Evolutionary conservation across 2,329 filamentous ascomycete species (phyloP).

Genomic region (Botrytis tulipae): DNA sequence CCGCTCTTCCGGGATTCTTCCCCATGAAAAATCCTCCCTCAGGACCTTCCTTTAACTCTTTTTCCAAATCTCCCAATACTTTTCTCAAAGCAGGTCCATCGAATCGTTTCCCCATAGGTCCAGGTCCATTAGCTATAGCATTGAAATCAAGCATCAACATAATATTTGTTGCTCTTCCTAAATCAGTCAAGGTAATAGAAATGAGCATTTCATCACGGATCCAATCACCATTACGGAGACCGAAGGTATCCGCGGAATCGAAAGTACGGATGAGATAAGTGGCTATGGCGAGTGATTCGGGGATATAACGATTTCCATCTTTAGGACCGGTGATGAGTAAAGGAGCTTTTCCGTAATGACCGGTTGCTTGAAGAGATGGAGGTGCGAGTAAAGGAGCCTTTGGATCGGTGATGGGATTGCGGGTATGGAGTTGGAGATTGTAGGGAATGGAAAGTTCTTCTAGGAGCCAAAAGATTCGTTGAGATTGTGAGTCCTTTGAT

Average conservation of each 20-base stretch:
- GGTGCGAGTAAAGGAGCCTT: slow-evolving; percentile 55
- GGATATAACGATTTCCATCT: slow-evolving; percentile 31
- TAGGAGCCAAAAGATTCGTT: slow-evolving; percentile 66
- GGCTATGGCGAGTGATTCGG: slow-evolving; percentile 37
- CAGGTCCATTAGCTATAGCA: slow-evolving; percentile 17
- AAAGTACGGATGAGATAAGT: slow-evolving; percentile 40
- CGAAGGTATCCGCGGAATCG: slow-evolving; percentile 36
- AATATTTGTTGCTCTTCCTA: slow-evolving; percentile 24
- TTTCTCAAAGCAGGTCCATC: slow-evolving; percentile 25
- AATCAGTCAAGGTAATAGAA: slow-evolving; percentile 28
- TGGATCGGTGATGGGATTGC: slow-evolving; percentile 52
- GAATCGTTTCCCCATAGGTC: slow-evolving; percentile 13
- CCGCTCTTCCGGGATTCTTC: slow-evolving; percentile 35
- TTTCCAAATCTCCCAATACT: slow-evolving; percentile 26
- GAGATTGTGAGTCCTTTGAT: slow-evolving; percentile 60
- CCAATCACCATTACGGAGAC: slow-evolving; percentile 33
- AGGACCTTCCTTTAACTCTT: slow-evolving; percentile 28
- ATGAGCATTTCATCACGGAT: slow-evolving; percentile 37
- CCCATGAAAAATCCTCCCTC: slow-evolving; percentile 34
- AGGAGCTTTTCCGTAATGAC: slow-evolving; percentile 83
- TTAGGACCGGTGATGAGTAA: slow-evolving; percentile 50
- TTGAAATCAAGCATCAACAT: slow-evolving; percentile 34
- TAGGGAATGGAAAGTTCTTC: slow-evolving; percentile 71
- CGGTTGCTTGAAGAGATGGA: slow-evolving; percentile 65
- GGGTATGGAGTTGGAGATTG: slow-evolving; percentile 70